phyloP scores from a whole-genome alignment of 1,139 yeast genomes.

The Protomyces macrosporus region DNA sequence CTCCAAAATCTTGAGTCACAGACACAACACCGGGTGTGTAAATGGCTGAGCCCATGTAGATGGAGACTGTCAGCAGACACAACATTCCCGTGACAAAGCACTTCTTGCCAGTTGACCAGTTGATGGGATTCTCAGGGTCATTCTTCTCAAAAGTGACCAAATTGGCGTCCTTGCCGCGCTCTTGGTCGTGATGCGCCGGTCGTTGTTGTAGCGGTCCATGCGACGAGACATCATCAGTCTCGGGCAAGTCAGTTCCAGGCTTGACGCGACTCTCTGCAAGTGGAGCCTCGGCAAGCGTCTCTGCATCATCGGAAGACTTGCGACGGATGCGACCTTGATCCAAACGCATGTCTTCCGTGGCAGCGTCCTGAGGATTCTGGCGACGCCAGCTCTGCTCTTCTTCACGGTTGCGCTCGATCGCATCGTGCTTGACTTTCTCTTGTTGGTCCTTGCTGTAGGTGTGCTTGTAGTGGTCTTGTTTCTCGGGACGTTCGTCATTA shows the following conservation, averaged over 20 bases:
- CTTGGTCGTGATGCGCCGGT: conserved; percentile 10
- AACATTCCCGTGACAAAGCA: conserved; percentile 32
- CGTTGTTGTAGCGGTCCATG: neutral
- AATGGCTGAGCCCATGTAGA: conserved; percentile 44
- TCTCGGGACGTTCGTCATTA: conserved; percentile 15
- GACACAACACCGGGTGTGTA: conserved; percentile 53
- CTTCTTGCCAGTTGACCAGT: conserved; percentile 49
- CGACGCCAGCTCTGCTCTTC: conserved; percentile 15
- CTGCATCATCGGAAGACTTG: neutral
- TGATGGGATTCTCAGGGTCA: conserved; percentile 56
- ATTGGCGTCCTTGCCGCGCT: conserved; percentile 22
- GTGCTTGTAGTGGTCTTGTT: neutral
- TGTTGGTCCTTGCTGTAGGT: conserved; percentile 1
- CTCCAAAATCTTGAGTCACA: conserved; percentile 50
- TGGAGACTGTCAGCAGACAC: conserved; percentile 37
- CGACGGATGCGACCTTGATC: neutral
- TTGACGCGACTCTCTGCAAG: neutral
- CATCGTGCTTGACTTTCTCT: conserved; percentile 8
- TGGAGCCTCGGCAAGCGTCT: conserved; percentile 6
- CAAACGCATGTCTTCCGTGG: conserved; percentile 1
- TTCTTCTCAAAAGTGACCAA: conserved; percentile 47
- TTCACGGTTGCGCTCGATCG: conserved; percentile 1
- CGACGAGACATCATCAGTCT: neutral
- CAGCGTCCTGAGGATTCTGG: conserved; percentile 18
- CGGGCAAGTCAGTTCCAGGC: neutral